Evolutionary conservation across 345 rosid genomes (phyloP).

Genomic region (Populus simonii): DNA sequence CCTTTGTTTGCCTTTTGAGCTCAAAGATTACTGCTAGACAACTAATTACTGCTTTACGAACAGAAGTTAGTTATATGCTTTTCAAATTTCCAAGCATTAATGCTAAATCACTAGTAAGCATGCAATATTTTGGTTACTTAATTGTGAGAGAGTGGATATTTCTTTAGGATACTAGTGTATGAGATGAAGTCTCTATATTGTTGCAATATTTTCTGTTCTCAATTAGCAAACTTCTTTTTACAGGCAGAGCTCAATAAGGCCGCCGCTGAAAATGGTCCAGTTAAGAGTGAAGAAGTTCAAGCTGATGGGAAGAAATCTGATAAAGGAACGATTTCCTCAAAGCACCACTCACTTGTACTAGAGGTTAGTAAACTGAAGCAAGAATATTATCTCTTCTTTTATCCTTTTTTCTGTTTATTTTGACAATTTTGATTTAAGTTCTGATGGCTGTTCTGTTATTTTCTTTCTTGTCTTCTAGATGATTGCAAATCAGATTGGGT

Average conservation of each 20-base stretch:
- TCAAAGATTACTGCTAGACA: not conserved
- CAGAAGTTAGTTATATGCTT: not conserved
- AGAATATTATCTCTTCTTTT: not conserved
- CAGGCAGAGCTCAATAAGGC: constrained; percentile 76
- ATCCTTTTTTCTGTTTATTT: not conserved
- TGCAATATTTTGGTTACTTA: not conserved
- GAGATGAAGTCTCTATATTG: not conserved
- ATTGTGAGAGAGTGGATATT: not conserved
- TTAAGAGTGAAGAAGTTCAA: constrained; percentile 29
- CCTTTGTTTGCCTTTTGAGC: not conserved
- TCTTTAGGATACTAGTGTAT: not conserved
- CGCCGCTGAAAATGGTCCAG: constrained; percentile 38
- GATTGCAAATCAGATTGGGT: constrained; percentile 58
- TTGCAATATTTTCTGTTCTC: constrained; percentile 12
- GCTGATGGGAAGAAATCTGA: constrained; percentile 31
- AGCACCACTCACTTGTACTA: constrained; percentile 72
- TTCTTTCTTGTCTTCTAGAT: constrained; percentile 39
- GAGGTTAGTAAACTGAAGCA: constrained; percentile 43
- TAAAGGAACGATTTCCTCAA: constrained; percentile 26
- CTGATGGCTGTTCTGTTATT: not conserved
- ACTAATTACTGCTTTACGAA: not conserved
- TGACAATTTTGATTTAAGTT: not conserved
- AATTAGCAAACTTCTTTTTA: constrained; percentile 17
- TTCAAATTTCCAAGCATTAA: not conserved
- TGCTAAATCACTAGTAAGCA: not conserved